phyloP scores from a whole-genome alignment of 2,329 filamentous ascomycete genomes.

The Juglanconis sp. region DNA sequence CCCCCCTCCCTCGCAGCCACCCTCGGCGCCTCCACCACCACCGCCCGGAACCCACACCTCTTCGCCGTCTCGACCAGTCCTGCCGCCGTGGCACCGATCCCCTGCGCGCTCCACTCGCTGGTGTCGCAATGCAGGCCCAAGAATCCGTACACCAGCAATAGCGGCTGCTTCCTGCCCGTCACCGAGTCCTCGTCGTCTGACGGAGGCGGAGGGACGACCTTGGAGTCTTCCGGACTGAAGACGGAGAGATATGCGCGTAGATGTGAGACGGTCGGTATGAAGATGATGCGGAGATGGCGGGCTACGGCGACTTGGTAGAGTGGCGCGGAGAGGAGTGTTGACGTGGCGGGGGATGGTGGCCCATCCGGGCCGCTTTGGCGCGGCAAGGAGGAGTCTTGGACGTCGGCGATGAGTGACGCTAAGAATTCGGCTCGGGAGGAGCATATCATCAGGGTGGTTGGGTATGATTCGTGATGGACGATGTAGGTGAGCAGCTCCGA shows the following conservation, averaged over 20 bases:
- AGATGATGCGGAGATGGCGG: constrained; percentile 66
- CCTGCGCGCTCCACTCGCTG: constrained; percentile 74
- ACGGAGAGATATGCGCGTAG: constrained; percentile 72
- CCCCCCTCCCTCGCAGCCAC: constrained; percentile 10
- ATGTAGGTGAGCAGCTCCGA: constrained; percentile 64
- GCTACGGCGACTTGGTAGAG: constrained; percentile 68
- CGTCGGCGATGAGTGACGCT: constrained; percentile 49
- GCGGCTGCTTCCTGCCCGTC: constrained; percentile 27
- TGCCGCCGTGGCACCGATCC: constrained; percentile 61
- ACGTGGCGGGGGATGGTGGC: neutral
- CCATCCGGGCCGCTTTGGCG: neutral
- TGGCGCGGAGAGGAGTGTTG: constrained; percentile 55
- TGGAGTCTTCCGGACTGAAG: constrained; percentile 39
- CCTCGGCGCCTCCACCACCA: constrained; percentile 44
- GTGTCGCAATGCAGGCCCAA: constrained; percentile 64
- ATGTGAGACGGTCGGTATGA: constrained; percentile 72
- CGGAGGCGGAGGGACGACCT: constrained; percentile 36
- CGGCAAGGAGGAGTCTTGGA: constrained; percentile 25
- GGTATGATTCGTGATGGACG: constrained; percentile 51
- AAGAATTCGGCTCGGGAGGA: constrained; percentile 64
- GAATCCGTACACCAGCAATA: constrained; percentile 63
- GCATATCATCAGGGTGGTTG: constrained; percentile 70
- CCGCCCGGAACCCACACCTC: constrained; percentile 40
- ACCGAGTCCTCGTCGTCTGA: constrained; percentile 7
- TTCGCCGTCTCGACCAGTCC: constrained; percentile 59